phyloP scores from a whole-genome alignment of 2,329 filamentous ascomycete species.

The Knoxdaviesia proteae region DNA sequence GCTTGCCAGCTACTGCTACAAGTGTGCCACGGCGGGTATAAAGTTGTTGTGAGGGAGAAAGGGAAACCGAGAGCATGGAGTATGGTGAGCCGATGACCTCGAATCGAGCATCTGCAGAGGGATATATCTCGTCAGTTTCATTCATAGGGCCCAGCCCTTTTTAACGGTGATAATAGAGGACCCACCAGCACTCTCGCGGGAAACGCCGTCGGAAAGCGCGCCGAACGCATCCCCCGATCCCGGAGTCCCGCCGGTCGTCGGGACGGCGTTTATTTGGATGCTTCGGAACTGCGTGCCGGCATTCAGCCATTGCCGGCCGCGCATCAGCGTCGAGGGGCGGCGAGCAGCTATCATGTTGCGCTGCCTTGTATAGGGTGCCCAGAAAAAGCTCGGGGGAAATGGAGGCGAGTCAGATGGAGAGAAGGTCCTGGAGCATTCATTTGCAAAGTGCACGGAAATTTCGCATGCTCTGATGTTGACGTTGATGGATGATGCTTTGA shows the following conservation, averaged over 20 bases:
- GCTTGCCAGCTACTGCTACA: slow-evolving; percentile 72
- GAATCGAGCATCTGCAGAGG: slow-evolving; percentile 61
- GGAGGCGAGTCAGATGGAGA: too few relatives aligned
- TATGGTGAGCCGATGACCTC: slow-evolving; percentile 83
- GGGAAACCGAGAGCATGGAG: slow-evolving; percentile 78
- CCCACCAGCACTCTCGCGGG: slow-evolving; percentile 29
- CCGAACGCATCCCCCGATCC: slow-evolving; percentile 35
- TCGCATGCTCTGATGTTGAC: too few relatives aligned
- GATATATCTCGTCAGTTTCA: neutral
- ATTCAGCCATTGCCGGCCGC: neutral
- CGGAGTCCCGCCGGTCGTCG: slow-evolving; percentile 33
- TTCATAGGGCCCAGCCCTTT: too few relatives aligned
- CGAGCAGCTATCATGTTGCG: too few relatives aligned
- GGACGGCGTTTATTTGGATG: slow-evolving; percentile 42
- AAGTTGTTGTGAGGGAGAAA: slow-evolving; percentile 82
- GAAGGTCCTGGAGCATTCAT: too few relatives aligned
- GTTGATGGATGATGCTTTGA: too few relatives aligned
- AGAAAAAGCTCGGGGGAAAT: too few relatives aligned
- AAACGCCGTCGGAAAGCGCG: slow-evolving; percentile 16
- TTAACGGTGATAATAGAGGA: neutral
- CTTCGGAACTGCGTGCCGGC: slow-evolving; percentile 34
- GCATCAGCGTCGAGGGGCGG: too few relatives aligned
- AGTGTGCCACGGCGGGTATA: slow-evolving; percentile 84
- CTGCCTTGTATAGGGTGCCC: too few relatives aligned
- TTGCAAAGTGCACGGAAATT: too few relatives aligned